Evolutionary conservation across 1,139 yeast genomes (phyloP).

Genomic region (Blastobotrys proliferans): DNA sequence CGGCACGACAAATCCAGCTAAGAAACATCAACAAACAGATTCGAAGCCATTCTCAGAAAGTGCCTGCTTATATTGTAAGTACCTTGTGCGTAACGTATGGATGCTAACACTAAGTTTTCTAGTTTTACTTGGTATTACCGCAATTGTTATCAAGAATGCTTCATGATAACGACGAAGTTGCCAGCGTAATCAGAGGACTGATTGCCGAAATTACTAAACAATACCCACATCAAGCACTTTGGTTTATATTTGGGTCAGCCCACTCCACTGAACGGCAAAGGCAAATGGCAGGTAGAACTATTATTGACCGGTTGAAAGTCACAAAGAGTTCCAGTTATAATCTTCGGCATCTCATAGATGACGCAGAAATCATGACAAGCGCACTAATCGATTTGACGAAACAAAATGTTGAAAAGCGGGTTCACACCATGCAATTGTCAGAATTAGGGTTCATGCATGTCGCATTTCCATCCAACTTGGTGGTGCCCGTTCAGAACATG

Average conservation of each 20-base stretch:
- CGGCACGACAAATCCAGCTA: constrained; percentile 15
- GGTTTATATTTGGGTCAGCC: constrained; percentile 76
- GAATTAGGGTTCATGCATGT: constrained; percentile 6
- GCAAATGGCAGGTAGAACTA: constrained; percentile 48
- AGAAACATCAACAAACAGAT: constrained; percentile 35
- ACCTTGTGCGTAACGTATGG: constrained; percentile 18
- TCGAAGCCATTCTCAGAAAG: constrained; percentile 41
- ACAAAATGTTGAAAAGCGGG: constrained; percentile 4
- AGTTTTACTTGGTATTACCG: constrained; percentile 83
- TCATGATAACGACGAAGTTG: constrained; percentile 58
- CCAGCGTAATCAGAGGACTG: constrained; percentile 52
- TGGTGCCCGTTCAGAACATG: constrained; percentile 75
- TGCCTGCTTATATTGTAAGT: constrained; percentile 52
- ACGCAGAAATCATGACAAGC: constrained; percentile 32
- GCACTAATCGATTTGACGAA: constrained; percentile 25
- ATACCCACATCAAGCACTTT: constrained; percentile 79
- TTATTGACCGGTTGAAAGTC: constrained; percentile 30
- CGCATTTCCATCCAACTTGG: constrained; percentile 60
- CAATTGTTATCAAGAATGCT: constrained; percentile 78
- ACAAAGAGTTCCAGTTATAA: constrained; percentile 1
- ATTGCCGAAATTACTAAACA: constrained; percentile 52
- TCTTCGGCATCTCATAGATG: constrained; percentile 18
- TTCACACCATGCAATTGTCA: neutral
- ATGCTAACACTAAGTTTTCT: constrained; percentile 43
- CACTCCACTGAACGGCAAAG: constrained; percentile 63